Evolutionary conservation across 257 asterid genomes (phyloP), one percentile per base, ranked within the genome.

Genomic region (Knoxia roxburghii): DNA sequence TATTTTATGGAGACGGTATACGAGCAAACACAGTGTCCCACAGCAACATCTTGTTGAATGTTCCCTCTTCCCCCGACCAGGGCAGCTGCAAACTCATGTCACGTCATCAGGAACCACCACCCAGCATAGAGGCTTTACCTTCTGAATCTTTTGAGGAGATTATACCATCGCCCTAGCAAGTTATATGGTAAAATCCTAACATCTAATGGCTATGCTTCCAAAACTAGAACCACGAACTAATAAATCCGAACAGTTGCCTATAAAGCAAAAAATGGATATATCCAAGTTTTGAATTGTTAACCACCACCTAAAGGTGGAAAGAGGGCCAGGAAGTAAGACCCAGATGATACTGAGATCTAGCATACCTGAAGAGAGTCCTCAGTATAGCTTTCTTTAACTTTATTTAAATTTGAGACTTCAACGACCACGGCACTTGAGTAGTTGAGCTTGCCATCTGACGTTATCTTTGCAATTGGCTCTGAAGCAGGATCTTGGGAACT

Each of bases 361-460:
- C 29, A 21, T 21, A 94, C 99, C 96, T 90, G 90, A 70, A 94
- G 96, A 71, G 91, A 94, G 75, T 94, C 97, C 86, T 90, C 99
- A 0, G 95, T 87, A 72, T 94, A 94, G 83, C 96, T 82, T 86
- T 94, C 99, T 82, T 94, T 94, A 68, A 94, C 99, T 90, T 94
- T 94, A 77, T 88, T 90, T 78, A 94, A 87, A 80, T 90, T 94
- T 67, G 99, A 90, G 41, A 94, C 97, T 88, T 94, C 99, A 77
- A 94, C 97, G 68, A 91, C 82, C 62, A 94, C 92, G 65, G 99
- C 96, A 79, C 87, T 80, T 61, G 97, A 83, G 78, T 88, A 85
- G 55, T 91, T 94, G 27, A 90, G 95, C 79, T 86, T 93, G 75
- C 99, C 97, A 70, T 94, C 97, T 57, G 81, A 69, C 39, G 96